These are phyloP conservation scores for Aureobasidium uvarum DNA, from an alignment of 2,329 filamentous ascomycete species.

Conservation along the genomic window DNA sequence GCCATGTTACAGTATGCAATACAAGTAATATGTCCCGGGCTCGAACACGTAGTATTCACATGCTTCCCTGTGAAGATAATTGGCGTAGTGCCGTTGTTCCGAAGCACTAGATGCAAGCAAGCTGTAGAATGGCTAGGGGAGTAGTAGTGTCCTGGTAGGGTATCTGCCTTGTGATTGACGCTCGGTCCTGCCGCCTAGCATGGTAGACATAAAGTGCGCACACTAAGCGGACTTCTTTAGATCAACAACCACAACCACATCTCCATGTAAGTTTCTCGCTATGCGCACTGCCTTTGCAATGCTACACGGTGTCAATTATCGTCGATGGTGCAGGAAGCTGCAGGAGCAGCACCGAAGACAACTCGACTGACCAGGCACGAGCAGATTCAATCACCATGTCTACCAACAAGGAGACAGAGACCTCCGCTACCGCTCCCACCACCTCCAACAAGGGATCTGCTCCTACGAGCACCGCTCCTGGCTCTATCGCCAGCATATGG, in stretches of 20 bases:
- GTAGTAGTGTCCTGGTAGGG: background rate
- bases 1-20: background rate
- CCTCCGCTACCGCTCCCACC: background rate
- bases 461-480: background rate
- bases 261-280: background rate
- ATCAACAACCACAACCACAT: background rate
- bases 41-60: background rate
- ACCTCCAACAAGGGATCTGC: background rate
- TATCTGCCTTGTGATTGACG: background rate
- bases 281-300: background rate
- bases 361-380: background rate
- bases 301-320: too few relatives aligned
- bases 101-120: background rate
- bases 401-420: background rate
- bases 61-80: background rate
- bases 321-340: background rate
- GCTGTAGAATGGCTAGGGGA: background rate
- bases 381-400: background rate
- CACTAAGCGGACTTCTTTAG: background rate
- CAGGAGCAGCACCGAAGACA: background rate
- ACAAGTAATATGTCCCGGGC: background rate
- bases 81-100: background rate
- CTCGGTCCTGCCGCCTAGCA: background rate
- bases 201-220: slow-evolving; percentile 1
- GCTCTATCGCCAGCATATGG: background rate